Evolutionary conservation across 371 early-diverging fungal genomes (phyloP).

Genomic region (Basidiobolus meristosporus): DNA sequence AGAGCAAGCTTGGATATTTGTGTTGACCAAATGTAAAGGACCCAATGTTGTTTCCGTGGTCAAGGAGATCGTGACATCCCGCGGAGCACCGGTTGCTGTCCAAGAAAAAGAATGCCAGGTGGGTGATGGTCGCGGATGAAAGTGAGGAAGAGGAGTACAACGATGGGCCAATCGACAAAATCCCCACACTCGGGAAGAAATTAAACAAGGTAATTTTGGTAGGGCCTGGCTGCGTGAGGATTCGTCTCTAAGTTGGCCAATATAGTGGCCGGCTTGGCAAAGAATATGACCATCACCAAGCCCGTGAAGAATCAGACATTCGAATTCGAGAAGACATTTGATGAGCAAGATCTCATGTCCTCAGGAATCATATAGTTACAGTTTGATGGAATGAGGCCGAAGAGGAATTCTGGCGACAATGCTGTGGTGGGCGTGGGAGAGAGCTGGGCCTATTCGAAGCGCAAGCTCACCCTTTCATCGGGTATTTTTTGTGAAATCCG

Average conservation of each 20-base stretch:
- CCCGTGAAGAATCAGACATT: constrained; percentile 8
- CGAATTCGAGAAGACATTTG: constrained; percentile 16
- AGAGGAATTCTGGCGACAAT: constrained; percentile 10
- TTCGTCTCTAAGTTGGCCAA: constrained; percentile 2
- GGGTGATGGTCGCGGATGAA: not conserved
- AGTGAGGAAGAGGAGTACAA: not conserved
- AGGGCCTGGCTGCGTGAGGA: constrained; percentile 1
- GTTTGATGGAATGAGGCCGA: constrained; percentile 13
- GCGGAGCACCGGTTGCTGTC: not conserved
- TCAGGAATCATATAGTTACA: constrained; percentile 15
- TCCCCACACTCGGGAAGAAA: constrained; percentile 7
- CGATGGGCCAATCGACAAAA: constrained; percentile 2
- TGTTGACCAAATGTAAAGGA: not conserved
- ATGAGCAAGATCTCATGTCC: constrained; percentile 15
- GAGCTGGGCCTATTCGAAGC: not conserved
- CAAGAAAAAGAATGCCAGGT: too few species aligned
- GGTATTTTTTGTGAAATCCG: constrained; percentile 13
- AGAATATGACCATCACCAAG: constrained; percentile 1
- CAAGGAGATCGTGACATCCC: not conserved
- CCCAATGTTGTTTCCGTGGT: not conserved
- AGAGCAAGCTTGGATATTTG: constrained; percentile 2
- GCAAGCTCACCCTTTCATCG: constrained; percentile 7
- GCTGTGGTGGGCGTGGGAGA: constrained; percentile 11
- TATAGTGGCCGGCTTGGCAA: too few species aligned
- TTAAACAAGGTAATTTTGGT: constrained; percentile 6